Percentiles rank a stretch among this genome's conserved stretches.
Evolutionary conservation across 2,329 filamentous ascomycete genomes (phyloP).

Genomic region (Trichophyton mentagrophytes): DNA sequence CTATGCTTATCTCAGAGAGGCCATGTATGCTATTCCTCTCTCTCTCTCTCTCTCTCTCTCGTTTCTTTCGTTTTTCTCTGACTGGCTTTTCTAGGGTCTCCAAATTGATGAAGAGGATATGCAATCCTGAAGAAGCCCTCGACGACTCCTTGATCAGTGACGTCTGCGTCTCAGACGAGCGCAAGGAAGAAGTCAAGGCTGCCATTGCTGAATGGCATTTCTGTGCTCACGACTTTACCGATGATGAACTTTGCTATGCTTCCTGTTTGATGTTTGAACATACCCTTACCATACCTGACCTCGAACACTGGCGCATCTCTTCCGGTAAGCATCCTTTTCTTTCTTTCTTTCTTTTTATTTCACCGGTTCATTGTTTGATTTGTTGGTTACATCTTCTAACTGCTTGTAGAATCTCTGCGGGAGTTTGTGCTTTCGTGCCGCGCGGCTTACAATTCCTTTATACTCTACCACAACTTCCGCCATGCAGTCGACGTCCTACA

Average conservation of each 20-base stretch:
- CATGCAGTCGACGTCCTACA: constrained; percentile 95
- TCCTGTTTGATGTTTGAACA: constrained; percentile 85
- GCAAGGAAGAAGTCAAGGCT: constrained; percentile 51
- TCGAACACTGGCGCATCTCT: constrained; percentile 68
- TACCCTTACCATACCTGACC: constrained; percentile 65
- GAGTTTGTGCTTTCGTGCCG: constrained; percentile 79
- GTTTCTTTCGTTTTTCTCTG: background rate
- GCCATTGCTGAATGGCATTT: constrained; percentile 75
- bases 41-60: constrained; percentile 5
- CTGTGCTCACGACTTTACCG: constrained; percentile 74
- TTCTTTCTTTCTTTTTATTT: constrained; percentile 10
- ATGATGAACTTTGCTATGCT: constrained; percentile 79
- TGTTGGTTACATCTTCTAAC: background rate
- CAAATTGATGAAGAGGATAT: constrained; percentile 77
- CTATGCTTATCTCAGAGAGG: constrained; percentile 78
- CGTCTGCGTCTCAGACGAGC: constrained; percentile 54
- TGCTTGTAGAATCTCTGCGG: constrained; percentile 56
- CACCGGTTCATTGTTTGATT: background rate
- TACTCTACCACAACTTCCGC: constrained; percentile 95
- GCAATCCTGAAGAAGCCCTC: constrained; percentile 51
- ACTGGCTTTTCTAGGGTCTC: constrained; percentile 47
- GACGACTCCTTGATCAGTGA: constrained; percentile 52
- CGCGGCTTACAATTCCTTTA: constrained; percentile 89
- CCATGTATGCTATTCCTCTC: constrained; percentile 45
- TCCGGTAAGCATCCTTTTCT: constrained; percentile 45